Evolutionary conservation across 495 filamentous ascomycete genomes (phyloP).

Genomic region (Penicillium salamii): DNA sequence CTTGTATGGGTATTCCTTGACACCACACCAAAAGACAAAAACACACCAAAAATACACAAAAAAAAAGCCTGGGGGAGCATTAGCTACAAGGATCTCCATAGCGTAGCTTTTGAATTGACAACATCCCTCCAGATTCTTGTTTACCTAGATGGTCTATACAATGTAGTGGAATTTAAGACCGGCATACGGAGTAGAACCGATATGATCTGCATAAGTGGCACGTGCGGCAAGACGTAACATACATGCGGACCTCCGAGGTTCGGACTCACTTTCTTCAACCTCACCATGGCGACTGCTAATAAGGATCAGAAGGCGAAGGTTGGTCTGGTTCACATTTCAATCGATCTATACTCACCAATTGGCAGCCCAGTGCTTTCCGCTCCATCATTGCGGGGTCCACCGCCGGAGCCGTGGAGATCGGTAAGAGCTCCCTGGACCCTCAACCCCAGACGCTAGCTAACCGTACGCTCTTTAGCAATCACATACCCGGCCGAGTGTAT

Average conservation of each 20-base stretch:
- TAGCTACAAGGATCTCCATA: slow-evolving; percentile 13
- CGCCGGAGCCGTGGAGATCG: slow-evolving; percentile 93
- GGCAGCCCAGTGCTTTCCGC: slow-evolving; percentile 72
- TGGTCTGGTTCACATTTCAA: not conserved
- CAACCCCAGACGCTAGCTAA: slow-evolving; percentile 15
- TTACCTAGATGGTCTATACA: too few species aligned
- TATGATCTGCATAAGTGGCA: slow-evolving; percentile 17
- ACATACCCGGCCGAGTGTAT: slow-evolving; percentile 97
- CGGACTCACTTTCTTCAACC: slow-evolving; percentile 9
- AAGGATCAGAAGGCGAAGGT: slow-evolving; percentile 48
- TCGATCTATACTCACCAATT: slow-evolving; percentile 15
- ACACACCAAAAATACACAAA: slow-evolving; percentile 19
- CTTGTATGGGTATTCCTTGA: not conserved
- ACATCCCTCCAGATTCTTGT: slow-evolving; percentile 22
- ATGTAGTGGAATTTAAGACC: too few species aligned
- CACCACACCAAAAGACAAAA: slow-evolving; percentile 7
- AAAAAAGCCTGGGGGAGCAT: slow-evolving; percentile 30
- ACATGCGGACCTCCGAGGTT: slow-evolving; percentile 13
- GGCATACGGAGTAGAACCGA: too few species aligned
- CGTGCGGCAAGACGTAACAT: slow-evolving; percentile 19
- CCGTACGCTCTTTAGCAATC: slow-evolving; percentile 57
- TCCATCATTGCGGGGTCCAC: slow-evolving; percentile 86
- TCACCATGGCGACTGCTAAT: slow-evolving; percentile 38
- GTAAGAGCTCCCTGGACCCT: slow-evolving; percentile 38
- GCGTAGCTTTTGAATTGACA: slow-evolving; percentile 32